Base-by-base conservation (phyloP, 1,139 yeast species). In the Yamadazyma atlantica region DNA sequence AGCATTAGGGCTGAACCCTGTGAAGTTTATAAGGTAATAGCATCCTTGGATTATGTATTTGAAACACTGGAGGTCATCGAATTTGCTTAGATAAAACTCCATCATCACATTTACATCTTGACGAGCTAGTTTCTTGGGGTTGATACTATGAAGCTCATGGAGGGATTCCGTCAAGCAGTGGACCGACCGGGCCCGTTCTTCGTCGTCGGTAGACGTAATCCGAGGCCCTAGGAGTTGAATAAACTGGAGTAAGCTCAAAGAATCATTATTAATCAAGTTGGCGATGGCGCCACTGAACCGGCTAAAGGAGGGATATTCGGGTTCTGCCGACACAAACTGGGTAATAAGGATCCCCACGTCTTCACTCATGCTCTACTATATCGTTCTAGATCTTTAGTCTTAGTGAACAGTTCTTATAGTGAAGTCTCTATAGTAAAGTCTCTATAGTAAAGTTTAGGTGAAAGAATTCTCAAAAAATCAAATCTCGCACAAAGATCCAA, bases 41-140 rank as follows among this genome's bases (percentile, higher is more conserved):
- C 90, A 51, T 0, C 89, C 89, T 13, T 57, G 57, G 6, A 84
- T 61, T 1, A 82, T 75, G 40, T 78, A 75, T 28, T 62, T 64
- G 23, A 80, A 56, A 34, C 85, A 71, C 5, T 68, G 64, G 11
- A 70, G 66, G 53, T 90, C 97, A 16, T 80, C 84, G 28, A 87
- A 57, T 46, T 90, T 82, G 23, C 79, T 79, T 22, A 73, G 48
- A 42, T 80, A 73, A 54, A 90, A 90, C 8, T 76, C 79, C 17
- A 78, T 57, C 37, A 90, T 68, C 11, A 88, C 96, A 18, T 66
- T 60, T 12, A 85, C 66, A 50, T 88, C 96, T 45, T 82, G 83
- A 31, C 73, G 69, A 12, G 75, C 61, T 18, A 88, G 59, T 27
- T 64, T 64, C 2, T 60, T 51, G 0, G 55, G 36, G 12, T 28